Conservation (phyloP, 176 grass and related monocot genomes). For the Echinochloa phyllopogon region DNA sequence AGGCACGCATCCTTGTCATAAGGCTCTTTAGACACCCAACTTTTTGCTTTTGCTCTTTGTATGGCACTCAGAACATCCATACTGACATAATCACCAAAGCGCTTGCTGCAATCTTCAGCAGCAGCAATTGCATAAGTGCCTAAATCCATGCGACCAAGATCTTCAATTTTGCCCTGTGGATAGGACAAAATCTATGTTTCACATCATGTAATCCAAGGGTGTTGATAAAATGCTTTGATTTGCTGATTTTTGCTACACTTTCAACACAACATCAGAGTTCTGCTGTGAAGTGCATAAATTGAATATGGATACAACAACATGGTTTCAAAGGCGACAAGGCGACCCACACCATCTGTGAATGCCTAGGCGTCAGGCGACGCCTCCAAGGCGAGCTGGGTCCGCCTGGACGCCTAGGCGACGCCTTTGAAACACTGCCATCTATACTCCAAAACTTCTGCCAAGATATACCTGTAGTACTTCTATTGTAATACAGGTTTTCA, state of each 20-base stretch:
- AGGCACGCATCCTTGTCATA: constrained; percentile 76
- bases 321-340: too few relatives aligned
- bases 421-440: background rate
- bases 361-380: too few relatives aligned
- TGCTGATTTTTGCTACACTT: background rate
- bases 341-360: too few relatives aligned
- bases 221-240: background rate
- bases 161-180: constrained; percentile 79
- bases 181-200: constrained; percentile 4
- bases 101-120: constrained; percentile 76
- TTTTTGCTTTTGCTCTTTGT: constrained; percentile 61
- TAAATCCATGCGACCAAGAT: constrained; percentile 66
- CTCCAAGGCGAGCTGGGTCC: too few relatives aligned
- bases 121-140: constrained; percentile 54
- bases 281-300: constrained; percentile 5
- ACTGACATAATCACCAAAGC: constrained; percentile 67
- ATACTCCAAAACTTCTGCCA: constrained; percentile 13
- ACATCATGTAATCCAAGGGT: background rate
- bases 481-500: constrained; percentile 10
- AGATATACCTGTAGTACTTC: background rate
- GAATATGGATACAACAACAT: too few relatives aligned
- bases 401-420: too few relatives aligned
- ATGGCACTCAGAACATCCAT: constrained; percentile 74
- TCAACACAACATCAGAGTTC: background rate
- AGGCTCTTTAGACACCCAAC: constrained; percentile 55